Percentiles rank a stretch among this genome's conserved stretches.
phyloP scores from a whole-genome alignment of 73 alveolate genomes.

The Blepharisma stoltei region DNA sequence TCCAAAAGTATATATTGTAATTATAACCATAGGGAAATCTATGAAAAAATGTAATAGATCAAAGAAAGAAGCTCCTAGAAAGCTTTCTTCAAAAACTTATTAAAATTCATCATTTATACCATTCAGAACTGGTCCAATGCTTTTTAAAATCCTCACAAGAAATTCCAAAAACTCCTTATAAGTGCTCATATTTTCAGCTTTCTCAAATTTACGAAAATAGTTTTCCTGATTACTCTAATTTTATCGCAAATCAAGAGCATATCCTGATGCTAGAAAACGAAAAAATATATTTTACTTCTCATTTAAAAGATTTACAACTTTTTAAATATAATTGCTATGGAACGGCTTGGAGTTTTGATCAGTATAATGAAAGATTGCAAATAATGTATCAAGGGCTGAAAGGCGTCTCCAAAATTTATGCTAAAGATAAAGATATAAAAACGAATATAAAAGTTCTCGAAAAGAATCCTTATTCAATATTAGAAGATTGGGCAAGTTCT shows the following conservation, averaged over 20 bases:
- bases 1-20: constrained; percentile 51
- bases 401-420: background rate
- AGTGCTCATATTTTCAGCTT: background rate
- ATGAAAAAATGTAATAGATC: background rate
- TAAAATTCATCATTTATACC: background rate
- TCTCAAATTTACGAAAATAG: background rate
- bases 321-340: background rate
- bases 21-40: constrained; percentile 1
- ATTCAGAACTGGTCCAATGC: background rate
- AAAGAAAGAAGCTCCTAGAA: constrained; percentile 20
- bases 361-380: background rate
- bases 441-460: background rate
- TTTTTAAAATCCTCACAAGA: background rate
- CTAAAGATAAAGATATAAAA: background rate
- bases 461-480: background rate
- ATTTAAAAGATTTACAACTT: background rate
- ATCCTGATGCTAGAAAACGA: background rate
- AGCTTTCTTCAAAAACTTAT: background rate
- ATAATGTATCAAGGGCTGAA: constrained; percentile 14
- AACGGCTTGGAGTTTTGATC: background rate
- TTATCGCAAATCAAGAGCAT: background rate
- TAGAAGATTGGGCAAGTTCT: background rate
- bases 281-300: background rate
- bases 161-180: background rate
- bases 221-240: background rate